A percentile compares a stretch with the other conserved stretches of the same genome.
Evolutionary conservation across 2,329 filamentous ascomycete species (phyloP).

Genomic region (Metarhizium album): DNA sequence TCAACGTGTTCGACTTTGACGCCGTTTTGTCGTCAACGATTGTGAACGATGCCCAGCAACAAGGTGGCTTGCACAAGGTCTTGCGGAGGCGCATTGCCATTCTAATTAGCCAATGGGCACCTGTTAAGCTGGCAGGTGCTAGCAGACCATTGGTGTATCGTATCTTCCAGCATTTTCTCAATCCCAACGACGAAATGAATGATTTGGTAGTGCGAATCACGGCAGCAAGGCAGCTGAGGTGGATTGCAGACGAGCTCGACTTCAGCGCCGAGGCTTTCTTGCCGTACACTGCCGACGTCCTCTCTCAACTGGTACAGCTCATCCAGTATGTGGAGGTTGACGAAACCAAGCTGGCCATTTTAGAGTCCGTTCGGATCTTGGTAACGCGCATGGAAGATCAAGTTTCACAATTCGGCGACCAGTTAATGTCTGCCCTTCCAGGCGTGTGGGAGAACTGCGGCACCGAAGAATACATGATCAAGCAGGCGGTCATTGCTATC

Average conservation of each 20-base stretch:
- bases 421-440: slow-evolving; percentile 71
- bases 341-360: slow-evolving; percentile 81
- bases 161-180: slow-evolving; percentile 79
- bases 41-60: slow-evolving; percentile 63
- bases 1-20: slow-evolving; percentile 72
- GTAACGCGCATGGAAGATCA: slow-evolving; percentile 73
- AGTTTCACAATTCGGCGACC: slow-evolving; percentile 59
- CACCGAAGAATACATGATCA: slow-evolving; percentile 76
- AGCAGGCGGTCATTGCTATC: slow-evolving; percentile 82
- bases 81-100: slow-evolving; percentile 82
- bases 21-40: slow-evolving; percentile 64
- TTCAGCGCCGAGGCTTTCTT: slow-evolving; percentile 66
- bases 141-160: slow-evolving; percentile 71
- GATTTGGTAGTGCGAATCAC: slow-evolving; percentile 89
- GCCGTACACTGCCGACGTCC: slow-evolving; percentile 63
- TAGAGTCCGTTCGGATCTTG: slow-evolving; percentile 75
- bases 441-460: slow-evolving; percentile 76
- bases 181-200: slow-evolving; percentile 66
- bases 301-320: slow-evolving; percentile 65
- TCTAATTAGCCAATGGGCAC: slow-evolving; percentile 79
- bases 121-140: slow-evolving; percentile 58
- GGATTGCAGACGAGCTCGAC: slow-evolving; percentile 73
- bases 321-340: slow-evolving; percentile 69
- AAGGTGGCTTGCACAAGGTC: slow-evolving; percentile 58
- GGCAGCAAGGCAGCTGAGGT: slow-evolving; percentile 72